Evolutionary conservation across 78 protist species (phyloP).

Genomic region (Dictyostelium capitatum): DNA sequence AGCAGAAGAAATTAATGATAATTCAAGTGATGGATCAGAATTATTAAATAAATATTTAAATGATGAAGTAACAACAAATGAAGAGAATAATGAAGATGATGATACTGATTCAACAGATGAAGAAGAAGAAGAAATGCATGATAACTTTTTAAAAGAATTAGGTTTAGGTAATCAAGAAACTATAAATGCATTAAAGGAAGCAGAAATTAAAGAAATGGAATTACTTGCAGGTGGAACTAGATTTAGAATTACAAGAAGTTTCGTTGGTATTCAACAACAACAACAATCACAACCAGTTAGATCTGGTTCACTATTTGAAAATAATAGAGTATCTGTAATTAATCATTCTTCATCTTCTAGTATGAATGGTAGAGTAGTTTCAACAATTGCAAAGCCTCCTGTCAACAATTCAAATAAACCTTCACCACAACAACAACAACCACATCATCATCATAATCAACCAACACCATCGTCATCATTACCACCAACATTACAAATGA

Average conservation of each 20-base stretch:
- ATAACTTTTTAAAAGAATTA: conserved; percentile 50
- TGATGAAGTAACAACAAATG: neutral
- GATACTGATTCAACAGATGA: conserved; percentile 47
- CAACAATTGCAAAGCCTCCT: neutral
- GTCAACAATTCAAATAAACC: neutral
- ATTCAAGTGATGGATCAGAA: conserved; percentile 8
- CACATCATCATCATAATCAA: neutral
- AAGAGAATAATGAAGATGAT: neutral
- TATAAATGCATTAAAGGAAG: conserved; percentile 45
- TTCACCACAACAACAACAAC: neutral
- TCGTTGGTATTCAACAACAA: conserved; percentile 31
- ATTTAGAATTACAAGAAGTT: conserved; percentile 71
- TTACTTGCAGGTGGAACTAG: conserved; percentile 58
- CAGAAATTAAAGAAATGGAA: conserved; percentile 67
- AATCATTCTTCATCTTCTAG: neutral
- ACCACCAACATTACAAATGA: neutral
- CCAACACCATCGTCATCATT: neutral
- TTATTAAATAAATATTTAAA: neutral
- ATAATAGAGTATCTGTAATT: neutral
- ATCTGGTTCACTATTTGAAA: neutral
- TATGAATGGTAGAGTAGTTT: neutral
- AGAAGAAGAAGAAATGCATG: conserved; percentile 76
- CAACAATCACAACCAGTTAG: neutral
- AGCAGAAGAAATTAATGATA: conserved; percentile 5
- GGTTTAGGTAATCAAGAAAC: conserved; percentile 26